Conservation (phyloP, 345 rosid genomes). For the Syzygium aromaticum region DNA sequence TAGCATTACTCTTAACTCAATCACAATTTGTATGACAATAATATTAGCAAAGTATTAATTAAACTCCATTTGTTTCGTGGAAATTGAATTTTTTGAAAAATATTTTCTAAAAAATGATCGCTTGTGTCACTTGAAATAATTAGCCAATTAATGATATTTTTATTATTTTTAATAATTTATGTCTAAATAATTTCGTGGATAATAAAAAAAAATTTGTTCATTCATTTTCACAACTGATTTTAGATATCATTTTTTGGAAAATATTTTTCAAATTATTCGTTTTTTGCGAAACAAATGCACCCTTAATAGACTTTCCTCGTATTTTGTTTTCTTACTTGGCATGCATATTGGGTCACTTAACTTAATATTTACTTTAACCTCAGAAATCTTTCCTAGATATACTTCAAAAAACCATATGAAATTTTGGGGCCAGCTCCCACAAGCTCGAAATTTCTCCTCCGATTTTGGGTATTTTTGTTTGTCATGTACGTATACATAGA, state of each 20-base stretch:
- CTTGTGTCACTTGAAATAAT: not conserved
- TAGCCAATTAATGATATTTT: not conserved
- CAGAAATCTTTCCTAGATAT: not conserved
- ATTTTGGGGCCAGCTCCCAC: not conserved
- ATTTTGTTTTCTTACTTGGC: not conserved
- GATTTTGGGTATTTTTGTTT: not conserved
- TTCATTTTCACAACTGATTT: not conserved
- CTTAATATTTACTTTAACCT: not conserved
- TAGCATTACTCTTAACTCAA: not conserved
- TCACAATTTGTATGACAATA: not conserved
- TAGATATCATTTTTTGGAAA: not conserved
- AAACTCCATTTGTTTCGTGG: not conserved
- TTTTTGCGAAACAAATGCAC: not conserved
- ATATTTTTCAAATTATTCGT: not conserved
- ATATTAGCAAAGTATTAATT: not conserved
- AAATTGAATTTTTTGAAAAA: not conserved
- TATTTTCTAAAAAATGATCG: not conserved
- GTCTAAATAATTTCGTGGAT: not conserved
- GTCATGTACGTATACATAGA: not conserved
- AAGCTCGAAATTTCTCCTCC: not conserved
- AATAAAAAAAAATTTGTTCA: not conserved
- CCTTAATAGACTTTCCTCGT: not conserved
- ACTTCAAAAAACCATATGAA: too few species aligned
- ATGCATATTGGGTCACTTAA: not conserved
- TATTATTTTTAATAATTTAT: not conserved